Conservation (phyloP, 208 protist species). For the Trypanosoma conorhini region DNA sequence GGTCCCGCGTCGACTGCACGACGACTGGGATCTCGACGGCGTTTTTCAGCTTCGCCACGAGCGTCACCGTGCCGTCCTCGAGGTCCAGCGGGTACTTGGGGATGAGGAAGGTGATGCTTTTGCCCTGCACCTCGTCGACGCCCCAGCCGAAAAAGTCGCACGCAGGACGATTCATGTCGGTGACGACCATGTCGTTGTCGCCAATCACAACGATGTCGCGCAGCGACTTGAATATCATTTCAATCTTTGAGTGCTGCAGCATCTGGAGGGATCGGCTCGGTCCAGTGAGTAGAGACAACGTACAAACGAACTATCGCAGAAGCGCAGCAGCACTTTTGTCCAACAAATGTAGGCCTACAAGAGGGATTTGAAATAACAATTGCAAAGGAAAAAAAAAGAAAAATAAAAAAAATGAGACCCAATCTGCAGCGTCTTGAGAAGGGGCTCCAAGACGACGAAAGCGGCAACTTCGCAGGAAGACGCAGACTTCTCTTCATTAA, state of each 20-base stretch:
- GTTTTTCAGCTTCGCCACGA: conserved; percentile 64
- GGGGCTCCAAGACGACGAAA: neutral
- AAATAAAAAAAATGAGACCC: neutral
- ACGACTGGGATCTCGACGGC: conserved; percentile 71
- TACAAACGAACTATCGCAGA: conserved; percentile 8
- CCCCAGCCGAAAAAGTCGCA: conserved; percentile 80
- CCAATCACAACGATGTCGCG: conserved; percentile 89
- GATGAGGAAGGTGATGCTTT: conserved; percentile 90
- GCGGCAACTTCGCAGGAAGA: neutral
- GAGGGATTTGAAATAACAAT: neutral
- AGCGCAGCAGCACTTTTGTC: conserved; percentile 8
- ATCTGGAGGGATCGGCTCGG: conserved; percentile 24
- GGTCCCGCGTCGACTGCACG: conserved; percentile 86
- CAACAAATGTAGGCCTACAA: neutral
- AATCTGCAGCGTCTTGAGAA: neutral
- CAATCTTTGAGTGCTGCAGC: conserved; percentile 79
- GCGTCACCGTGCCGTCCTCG: conserved; percentile 78
- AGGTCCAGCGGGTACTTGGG: conserved; percentile 85
- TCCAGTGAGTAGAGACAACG: neutral
- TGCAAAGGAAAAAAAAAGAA: neutral
- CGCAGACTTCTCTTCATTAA: too few species aligned
- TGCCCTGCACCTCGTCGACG: conserved; percentile 68
- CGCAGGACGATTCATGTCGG: conserved; percentile 82
- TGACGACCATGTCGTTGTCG: conserved; percentile 90
- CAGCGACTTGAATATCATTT: conserved; percentile 86